Evolutionary conservation across 1,284 basidiomycete species (phyloP).

Genomic region (Termitomyces sp.): DNA sequence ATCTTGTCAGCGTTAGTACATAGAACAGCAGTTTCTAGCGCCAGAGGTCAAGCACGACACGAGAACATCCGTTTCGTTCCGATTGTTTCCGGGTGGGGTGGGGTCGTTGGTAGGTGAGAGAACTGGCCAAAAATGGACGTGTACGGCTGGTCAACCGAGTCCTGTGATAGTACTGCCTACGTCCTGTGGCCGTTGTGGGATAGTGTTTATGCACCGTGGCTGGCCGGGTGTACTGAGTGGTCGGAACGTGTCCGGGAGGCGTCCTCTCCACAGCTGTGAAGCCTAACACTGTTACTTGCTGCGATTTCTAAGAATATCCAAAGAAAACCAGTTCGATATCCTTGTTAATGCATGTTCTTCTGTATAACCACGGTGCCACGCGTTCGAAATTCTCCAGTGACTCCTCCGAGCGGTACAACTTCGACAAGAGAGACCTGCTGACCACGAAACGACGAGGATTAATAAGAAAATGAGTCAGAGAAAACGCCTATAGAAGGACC

Average conservation of each 20-base stretch:
- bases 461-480: background rate
- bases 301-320: background rate
- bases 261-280: background rate
- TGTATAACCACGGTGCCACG: background rate
- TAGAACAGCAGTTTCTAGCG: background rate
- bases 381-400: background rate
- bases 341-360: background rate
- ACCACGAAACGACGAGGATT: slow-evolving; percentile 3
- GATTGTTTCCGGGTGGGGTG: background rate
- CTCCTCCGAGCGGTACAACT: background rate
- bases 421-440: slow-evolving; percentile 1
- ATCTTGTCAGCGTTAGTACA: background rate
- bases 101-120: background rate
- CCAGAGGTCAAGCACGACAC: background rate
- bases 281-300: background rate
- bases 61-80: background rate
- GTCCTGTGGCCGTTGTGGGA: background rate
- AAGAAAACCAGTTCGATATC: slow-evolving; percentile 3
- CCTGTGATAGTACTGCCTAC: background rate
- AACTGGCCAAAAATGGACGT: background rate
- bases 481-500: background rate
- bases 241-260: background rate
- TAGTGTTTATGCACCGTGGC: background rate
- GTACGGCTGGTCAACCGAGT: background rate
- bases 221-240: too few species aligned